These are phyloP conservation scores for Tricholoma hemisulphureum DNA, from an alignment of 768 basidiomycete genomes.

Conservation along the genomic window DNA sequence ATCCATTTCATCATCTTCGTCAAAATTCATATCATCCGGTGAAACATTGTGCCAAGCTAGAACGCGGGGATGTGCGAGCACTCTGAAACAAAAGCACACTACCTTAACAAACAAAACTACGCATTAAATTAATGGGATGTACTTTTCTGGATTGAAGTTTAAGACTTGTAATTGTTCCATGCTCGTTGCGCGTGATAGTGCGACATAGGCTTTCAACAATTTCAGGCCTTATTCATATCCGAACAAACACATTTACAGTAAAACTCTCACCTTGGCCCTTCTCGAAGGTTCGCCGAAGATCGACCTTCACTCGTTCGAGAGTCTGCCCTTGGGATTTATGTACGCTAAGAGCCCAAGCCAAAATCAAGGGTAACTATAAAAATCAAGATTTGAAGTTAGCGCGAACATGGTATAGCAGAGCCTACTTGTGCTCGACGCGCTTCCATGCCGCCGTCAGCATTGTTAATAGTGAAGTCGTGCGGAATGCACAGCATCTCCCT, in stretches of 20 bases:
- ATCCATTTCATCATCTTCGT: slow-evolving; percentile 37
- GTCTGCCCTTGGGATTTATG: slow-evolving; percentile 94
- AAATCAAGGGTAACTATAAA: slow-evolving; percentile 64
- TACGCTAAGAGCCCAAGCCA: slow-evolving; percentile 87
- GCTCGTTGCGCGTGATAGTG: slow-evolving; percentile 70
- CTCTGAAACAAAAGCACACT: slow-evolving; percentile 38
- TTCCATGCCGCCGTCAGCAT: slow-evolving; percentile 56
- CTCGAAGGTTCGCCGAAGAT: slow-evolving; percentile 75
- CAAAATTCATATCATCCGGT: slow-evolving; percentile 24
- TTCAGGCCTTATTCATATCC: neutral
- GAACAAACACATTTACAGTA: neutral
- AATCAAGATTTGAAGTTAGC: neutral
- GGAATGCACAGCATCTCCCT: slow-evolving; percentile 48
- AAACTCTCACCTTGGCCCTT: slow-evolving; percentile 62
- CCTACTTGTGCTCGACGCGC: slow-evolving; percentile 58
- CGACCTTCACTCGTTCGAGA: slow-evolving; percentile 77
- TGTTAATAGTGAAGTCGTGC: slow-evolving; percentile 61
- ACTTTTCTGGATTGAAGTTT: slow-evolving; percentile 62
- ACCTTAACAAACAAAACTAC: neutral
- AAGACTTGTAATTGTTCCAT: slow-evolving; percentile 63
- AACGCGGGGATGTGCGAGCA: slow-evolving; percentile 63
- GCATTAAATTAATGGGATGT: slow-evolving; percentile 17
- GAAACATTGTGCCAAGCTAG: slow-evolving; percentile 48
- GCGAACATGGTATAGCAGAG: neutral
- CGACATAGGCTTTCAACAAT: slow-evolving; percentile 55